Conservation (phyloP, 768 basidiomycete species). For the Tylopilus balloui region DNA sequence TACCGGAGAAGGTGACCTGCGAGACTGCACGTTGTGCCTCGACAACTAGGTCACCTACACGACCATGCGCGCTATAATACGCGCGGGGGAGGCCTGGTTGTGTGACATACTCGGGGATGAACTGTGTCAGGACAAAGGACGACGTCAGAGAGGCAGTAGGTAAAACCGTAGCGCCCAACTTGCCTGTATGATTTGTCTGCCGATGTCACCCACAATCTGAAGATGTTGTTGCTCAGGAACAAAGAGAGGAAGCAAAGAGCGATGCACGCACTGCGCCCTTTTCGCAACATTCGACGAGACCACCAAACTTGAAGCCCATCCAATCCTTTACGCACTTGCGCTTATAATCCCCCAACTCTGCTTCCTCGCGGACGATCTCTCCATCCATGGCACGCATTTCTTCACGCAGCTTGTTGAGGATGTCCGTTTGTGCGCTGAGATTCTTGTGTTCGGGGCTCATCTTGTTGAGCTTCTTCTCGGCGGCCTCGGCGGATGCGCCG, state of each 20-base stretch:
- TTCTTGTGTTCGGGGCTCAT: conserved; percentile 91
- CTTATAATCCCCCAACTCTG: conserved; percentile 79
- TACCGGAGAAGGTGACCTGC: conserved; percentile 46
- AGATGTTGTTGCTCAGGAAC: not conserved
- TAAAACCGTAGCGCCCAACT: conserved; percentile 1
- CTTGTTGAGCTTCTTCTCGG: conserved; percentile 84
- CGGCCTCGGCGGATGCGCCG: conserved; percentile 67
- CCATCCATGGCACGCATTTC: conserved; percentile 77
- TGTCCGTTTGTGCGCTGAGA: conserved; percentile 64
- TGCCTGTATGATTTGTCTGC: conserved; percentile 43
- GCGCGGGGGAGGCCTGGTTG: conserved; percentile 74
- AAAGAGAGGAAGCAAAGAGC: not conserved
- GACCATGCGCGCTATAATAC: conserved; percentile 64
- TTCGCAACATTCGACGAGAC: conserved; percentile 77
- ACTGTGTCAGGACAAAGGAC: conserved; percentile 35
- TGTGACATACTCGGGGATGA: conserved; percentile 77
- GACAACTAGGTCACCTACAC: conserved; percentile 53
- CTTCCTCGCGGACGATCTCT: conserved; percentile 81
- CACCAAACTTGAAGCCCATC: conserved; percentile 86
- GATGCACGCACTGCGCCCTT: conserved; percentile 54
- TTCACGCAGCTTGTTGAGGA: conserved; percentile 62
- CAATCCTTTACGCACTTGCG: conserved; percentile 61
- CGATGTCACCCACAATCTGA: conserved; percentile 48
- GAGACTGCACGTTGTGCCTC: conserved; percentile 58
- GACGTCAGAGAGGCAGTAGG: conserved; percentile 2